Evolutionary conservation across 23 red algal genomes (phyloP).

Genomic region (Gracilaria caudata): DNA sequence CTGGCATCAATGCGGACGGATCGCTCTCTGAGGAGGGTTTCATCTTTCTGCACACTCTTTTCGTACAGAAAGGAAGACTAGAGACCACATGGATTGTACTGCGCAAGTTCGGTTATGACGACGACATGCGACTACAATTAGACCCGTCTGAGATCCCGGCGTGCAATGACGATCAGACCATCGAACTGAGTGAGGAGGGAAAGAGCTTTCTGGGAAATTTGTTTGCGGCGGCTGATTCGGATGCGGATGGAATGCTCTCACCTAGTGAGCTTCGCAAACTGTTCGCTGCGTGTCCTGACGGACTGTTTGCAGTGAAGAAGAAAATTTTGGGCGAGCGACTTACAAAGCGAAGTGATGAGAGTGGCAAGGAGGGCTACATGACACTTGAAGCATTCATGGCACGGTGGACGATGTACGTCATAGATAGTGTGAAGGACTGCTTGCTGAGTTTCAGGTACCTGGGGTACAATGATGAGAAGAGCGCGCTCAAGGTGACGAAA

Average conservation of each 20-base stretch:
- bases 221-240: constrained; percentile 76
- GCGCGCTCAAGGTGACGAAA: constrained; percentile 67
- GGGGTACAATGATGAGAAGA: constrained; percentile 63
- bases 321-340: constrained; percentile 27
- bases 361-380: constrained; percentile 46
- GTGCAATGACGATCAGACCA: constrained; percentile 74
- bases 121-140: constrained; percentile 64
- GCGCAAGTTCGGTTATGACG: constrained; percentile 97
- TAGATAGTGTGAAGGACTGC: constrained; percentile 63
- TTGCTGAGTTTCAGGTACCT: constrained; percentile 80
- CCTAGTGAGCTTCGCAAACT: constrained; percentile 69
- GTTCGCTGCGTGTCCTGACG: constrained; percentile 73
- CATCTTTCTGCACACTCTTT: constrained; percentile 93
- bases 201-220: constrained; percentile 62
- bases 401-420: constrained; percentile 73
- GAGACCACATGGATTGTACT: constrained; percentile 99
- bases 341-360: constrained; percentile 10
- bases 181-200: constrained; percentile 75
- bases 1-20: constrained; percentile 72
- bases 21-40: constrained; percentile 84
- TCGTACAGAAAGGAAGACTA: constrained; percentile 93
- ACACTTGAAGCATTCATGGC: constrained; percentile 78
- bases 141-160: constrained; percentile 34
- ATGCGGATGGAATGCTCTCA: constrained; percentile 83
- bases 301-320: constrained; percentile 31